A percentile compares a stretch with the other conserved stretches of the same genome.
These are phyloP conservation scores for Endothia cerciana DNA, from an alignment of 2,329 filamentous ascomycete genomes.

Conservation along the genomic window DNA sequence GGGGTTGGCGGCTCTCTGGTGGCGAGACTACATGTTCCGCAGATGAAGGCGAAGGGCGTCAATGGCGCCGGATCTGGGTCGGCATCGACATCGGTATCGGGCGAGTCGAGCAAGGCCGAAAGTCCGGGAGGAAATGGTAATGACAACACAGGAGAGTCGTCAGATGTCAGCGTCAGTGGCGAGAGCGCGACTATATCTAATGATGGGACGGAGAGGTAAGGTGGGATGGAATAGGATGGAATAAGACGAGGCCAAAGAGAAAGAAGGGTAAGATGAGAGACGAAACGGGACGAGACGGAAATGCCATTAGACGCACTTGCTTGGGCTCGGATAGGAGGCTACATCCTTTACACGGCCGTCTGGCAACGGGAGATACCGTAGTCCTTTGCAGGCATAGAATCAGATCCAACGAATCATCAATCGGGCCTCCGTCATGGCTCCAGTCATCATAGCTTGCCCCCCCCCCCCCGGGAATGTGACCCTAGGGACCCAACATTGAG, in stretches of 20 bases:
- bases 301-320: background rate
- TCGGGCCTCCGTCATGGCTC: background rate
- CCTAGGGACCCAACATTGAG: background rate
- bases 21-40: slow-evolving; percentile 36
- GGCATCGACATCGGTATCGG: slow-evolving; percentile 14
- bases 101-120: slow-evolving; percentile 19
- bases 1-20: slow-evolving; percentile 38
- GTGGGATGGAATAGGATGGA: background rate
- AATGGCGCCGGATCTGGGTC: slow-evolving; percentile 15
- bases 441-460: background rate
- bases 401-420: background rate
- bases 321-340: background rate
- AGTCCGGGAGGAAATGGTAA: slow-evolving; percentile 17
- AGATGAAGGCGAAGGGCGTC: slow-evolving; percentile 28
- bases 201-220: slow-evolving; percentile 18
- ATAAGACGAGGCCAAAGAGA: background rate
- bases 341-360: background rate
- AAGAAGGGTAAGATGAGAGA: no score
- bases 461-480: background rate
- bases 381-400: background rate
- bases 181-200: slow-evolving; percentile 11
- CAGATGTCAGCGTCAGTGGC: slow-evolving; percentile 18
- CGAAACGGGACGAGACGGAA: no score
- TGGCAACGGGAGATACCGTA: background rate
- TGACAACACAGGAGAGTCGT: slow-evolving; percentile 8